A percentile compares a stretch with the other conserved stretches of the same genome.
These are phyloP conservation scores for Lipomyces chichibuensis DNA, from an alignment of 805 yeast species.

Conservation along the genomic window DNA sequence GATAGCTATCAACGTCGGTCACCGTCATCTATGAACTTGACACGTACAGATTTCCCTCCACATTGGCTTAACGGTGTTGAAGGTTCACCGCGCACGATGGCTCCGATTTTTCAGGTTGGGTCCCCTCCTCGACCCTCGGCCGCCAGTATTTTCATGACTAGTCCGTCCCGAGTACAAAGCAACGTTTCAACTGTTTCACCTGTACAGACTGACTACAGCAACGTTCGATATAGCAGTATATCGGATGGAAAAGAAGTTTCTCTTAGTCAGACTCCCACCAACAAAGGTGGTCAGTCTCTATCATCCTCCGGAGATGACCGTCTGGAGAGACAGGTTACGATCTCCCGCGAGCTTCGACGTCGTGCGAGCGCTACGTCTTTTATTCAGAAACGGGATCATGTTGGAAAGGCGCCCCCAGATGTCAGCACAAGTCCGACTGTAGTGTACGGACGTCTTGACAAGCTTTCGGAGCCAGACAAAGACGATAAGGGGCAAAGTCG, in stretches of 20 bases:
- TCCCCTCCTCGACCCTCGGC: conserved; percentile 24
- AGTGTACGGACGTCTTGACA: conserved; percentile 35
- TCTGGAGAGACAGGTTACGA: conserved; percentile 20
- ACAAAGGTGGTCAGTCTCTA: background rate
- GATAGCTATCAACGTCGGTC: conserved; percentile 22
- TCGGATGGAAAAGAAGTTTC: background rate
- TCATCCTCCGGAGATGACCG: background rate
- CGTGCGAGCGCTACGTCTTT: conserved; percentile 26
- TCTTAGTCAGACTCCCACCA: background rate
- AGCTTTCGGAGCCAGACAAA: background rate
- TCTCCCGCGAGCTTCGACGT: conserved; percentile 26
- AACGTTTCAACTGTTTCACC: conserved; percentile 12
- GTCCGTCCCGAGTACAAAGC: conserved; percentile 21
- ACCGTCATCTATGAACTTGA: conserved; percentile 10
- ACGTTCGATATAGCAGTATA: conserved; percentile 6
- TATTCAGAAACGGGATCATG: conserved; percentile 10
- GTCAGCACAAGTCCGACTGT: conserved; percentile 30
- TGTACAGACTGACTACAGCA: conserved; percentile 10
- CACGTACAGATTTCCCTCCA: conserved; percentile 26
- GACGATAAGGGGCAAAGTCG: background rate
- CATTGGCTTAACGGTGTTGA: conserved; percentile 34
- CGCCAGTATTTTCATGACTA: conserved; percentile 22
- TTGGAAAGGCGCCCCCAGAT: conserved; percentile 32
- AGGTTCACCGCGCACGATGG: conserved; percentile 34
- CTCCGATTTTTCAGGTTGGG: conserved; percentile 25